phyloP scores from a whole-genome alignment of 202 grass and related monocot genomes.

The Dendrocalamus latiflorus region DNA sequence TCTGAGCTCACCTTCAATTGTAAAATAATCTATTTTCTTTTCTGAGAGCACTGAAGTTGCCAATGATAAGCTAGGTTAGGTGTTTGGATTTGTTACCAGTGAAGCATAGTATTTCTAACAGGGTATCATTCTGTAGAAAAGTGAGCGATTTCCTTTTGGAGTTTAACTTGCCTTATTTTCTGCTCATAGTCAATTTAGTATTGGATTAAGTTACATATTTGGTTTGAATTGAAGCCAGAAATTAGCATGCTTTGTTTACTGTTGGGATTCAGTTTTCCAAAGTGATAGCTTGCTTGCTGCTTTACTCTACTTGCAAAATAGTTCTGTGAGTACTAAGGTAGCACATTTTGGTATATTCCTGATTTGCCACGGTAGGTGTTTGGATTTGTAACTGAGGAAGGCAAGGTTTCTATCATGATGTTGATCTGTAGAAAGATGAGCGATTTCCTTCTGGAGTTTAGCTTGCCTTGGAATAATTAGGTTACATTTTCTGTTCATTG shows the following conservation, averaged over 20 bases:
- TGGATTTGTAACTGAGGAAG: neutral
- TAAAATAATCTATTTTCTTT: neutral
- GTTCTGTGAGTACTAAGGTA: neutral
- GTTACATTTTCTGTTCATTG: neutral
- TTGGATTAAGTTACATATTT: neutral
- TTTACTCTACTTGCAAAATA: neutral
- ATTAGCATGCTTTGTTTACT: neutral
- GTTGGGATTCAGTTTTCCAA: neutral
- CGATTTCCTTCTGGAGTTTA: neutral
- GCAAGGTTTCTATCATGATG: neutral
- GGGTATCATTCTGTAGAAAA: neutral
- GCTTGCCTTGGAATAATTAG: neutral
- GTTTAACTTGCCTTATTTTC: neutral
- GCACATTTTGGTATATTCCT: neutral
- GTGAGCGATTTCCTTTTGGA: neutral
- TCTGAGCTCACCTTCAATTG: neutral
- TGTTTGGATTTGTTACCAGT: neutral
- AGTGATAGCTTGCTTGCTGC: neutral
- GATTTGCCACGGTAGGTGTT: neutral
- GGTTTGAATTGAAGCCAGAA: neutral
- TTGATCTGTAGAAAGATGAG: neutral
- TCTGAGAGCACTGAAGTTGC: neutral
- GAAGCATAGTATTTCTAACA: neutral
- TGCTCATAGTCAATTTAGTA: neutral
- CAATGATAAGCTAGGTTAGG: neutral